Evolutionary conservation across 345 rosid species (phyloP).

Genomic region (Ceriops decandra): DNA sequence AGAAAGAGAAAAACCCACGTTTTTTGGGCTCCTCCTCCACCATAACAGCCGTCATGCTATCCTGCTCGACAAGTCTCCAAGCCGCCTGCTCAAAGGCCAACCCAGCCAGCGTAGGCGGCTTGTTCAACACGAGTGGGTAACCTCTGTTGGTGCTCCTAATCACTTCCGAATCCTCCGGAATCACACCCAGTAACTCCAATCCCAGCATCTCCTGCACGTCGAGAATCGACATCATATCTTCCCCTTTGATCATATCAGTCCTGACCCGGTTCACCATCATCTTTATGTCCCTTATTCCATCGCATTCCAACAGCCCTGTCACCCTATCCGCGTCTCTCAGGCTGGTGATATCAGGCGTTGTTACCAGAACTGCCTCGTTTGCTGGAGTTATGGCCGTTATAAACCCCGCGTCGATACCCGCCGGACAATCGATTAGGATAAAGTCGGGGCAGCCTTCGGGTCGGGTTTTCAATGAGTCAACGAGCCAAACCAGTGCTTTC

Average conservation of each 20-base stretch:
- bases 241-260: constrained; percentile 97
- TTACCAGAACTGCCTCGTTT: constrained; percentile 77
- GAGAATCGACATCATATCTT: constrained; percentile 97
- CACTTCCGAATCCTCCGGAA: constrained; percentile 92
- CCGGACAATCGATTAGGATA: constrained; percentile 84
- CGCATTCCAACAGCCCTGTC: constrained; percentile 80
- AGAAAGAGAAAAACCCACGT: constrained; percentile 81
- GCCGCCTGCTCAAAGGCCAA: constrained; percentile 98
- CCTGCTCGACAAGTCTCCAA: constrained; percentile 97
- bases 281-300: constrained; percentile 87
- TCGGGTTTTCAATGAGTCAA: constrained; percentile 66
- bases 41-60: constrained; percentile 96
- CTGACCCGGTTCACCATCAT: constrained; percentile 91
- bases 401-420: constrained; percentile 98
- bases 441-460: constrained; percentile 79
- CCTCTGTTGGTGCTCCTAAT: constrained; percentile 89
- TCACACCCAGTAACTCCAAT: constrained; percentile 67
- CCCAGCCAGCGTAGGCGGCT: constrained; percentile 92
- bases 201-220: constrained; percentile 97
- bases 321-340: constrained; percentile 88
- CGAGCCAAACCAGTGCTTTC: constrained; percentile 85
- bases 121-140: constrained; percentile 78
- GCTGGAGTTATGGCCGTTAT: constrained; percentile 98
- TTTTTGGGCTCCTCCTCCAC: constrained; percentile 91
- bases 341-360: constrained; percentile 89